Evolutionary conservation across 2,329 filamentous ascomycete genomes (phyloP).

Genomic region (Fusarium sp.): DNA sequence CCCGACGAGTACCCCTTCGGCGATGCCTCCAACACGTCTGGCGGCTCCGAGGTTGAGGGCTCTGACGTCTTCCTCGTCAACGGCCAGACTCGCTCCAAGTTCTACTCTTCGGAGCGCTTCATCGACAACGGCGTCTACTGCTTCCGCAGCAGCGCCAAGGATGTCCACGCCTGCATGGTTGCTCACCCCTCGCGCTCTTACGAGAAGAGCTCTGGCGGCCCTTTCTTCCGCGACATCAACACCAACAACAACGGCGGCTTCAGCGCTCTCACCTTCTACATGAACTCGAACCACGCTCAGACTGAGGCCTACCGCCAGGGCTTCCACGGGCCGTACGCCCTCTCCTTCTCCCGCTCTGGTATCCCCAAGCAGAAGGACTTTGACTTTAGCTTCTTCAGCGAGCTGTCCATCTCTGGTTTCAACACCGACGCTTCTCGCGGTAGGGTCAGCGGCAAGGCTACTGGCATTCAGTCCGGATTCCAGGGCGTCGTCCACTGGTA

Average conservation of each 20-base stretch:
- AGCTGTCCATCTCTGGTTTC: slow-evolving; percentile 69
- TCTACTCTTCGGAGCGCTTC: slow-evolving; percentile 77
- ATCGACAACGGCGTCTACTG: slow-evolving; percentile 76
- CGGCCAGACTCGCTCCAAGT: slow-evolving; percentile 75
- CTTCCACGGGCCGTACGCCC: slow-evolving; percentile 74
- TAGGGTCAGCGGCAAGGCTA: slow-evolving; percentile 70
- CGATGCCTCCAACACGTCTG: slow-evolving; percentile 66
- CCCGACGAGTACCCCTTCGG: slow-evolving; percentile 67
- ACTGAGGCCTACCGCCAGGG: slow-evolving; percentile 73
- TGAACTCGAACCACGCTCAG: slow-evolving; percentile 74
- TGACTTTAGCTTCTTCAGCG: slow-evolving; percentile 70
- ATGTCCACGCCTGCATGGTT: slow-evolving; percentile 71
- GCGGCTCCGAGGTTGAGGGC: slow-evolving; percentile 66
- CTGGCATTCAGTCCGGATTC: slow-evolving; percentile 64
- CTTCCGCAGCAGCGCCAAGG: slow-evolving; percentile 60
- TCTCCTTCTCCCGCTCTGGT: slow-evolving; percentile 70
- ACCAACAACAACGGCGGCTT: slow-evolving; percentile 70
- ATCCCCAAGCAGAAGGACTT: slow-evolving; percentile 61
- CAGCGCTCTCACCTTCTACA: slow-evolving; percentile 74
- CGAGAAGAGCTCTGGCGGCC: slow-evolving; percentile 73
- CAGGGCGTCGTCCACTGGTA: slow-evolving; percentile 74
- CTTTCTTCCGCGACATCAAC: slow-evolving; percentile 75
- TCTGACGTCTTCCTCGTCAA: slow-evolving; percentile 69
- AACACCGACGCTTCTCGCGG: slow-evolving; percentile 68
- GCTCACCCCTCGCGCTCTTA: slow-evolving; percentile 58